Base-by-base conservation (phyloP, 306 rosid genomes). In the Styphnolobium japonicum region DNA sequence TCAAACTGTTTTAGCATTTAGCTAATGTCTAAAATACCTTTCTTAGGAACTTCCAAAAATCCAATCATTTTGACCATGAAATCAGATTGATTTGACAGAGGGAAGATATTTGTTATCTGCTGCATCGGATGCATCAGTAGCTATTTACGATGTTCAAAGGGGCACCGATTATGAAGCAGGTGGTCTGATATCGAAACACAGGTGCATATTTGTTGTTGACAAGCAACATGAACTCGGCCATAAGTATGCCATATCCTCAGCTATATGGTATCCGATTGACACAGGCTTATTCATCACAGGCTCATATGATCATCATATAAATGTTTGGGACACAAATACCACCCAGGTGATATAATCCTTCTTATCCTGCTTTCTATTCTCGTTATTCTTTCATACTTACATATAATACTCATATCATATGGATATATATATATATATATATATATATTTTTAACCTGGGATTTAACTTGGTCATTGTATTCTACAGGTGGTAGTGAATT, bases 261-360 rank as follows among this genome's bases (percentile, higher is more conserved):
- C 99, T 72, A 75, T 93, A 15, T 95, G 99, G 99, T 95, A 95
- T 78, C 99, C 99, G 1, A 60, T 95, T 60, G 96, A 95, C 78
- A 93, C 98, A 0, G 98, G 98, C 22, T 78, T 95, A 18, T 93
- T 95, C 75, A 67, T 95, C 78, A 95, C 98, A 2, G 99, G 93
- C 3, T 95, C 97, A 1, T 93, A 87, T 78, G 98, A 95, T 80
- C 95, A 91, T 74, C 90, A 80, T 73, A 81, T 95, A 45, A 95
- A 93, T 83, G 99, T 95, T 63, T 93, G 97, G 99, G 99, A 95
- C 78, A 93, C 99, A 61, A 95, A 93, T 79, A 91, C 97, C 69
- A 91, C 93, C 21, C 94, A 93, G 91, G 96, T 88, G 39, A 48
- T 42, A 3, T n/a, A 36, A 5, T 33, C 34, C 42, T 56, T 74